phyloP scores from a whole-genome alignment of 2,329 filamentous ascomycete genomes.

The Diaporthe aspalathi region DNA sequence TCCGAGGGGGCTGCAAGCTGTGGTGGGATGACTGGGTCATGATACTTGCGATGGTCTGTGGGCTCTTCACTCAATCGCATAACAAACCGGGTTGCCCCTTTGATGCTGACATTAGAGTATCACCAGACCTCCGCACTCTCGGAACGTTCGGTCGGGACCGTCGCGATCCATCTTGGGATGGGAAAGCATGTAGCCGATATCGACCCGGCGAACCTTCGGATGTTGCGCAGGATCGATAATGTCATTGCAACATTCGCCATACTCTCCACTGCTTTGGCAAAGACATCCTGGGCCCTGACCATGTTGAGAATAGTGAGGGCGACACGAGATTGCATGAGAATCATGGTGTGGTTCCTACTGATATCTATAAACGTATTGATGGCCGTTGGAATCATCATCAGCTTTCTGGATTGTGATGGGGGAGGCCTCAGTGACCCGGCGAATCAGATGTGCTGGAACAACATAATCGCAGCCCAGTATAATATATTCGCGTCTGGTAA shows the following conservation, averaged over 20 bases:
- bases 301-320: background rate
- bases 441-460: background rate
- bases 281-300: constrained; percentile 5
- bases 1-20: background rate
- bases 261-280: background rate
- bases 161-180: background rate
- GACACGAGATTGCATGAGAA: background rate
- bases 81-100: rapidly evolving
- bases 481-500: constrained; percentile 7
- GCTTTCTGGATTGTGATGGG: background rate
- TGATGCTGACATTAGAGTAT: background rate
- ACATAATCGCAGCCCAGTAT: background rate
- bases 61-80: background rate
- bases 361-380: constrained; percentile 7
- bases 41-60: background rate
- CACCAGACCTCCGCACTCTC: background rate
- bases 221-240: background rate
- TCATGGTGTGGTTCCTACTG: background rate
- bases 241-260: background rate
- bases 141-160: background rate
- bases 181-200: background rate
- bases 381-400: background rate
- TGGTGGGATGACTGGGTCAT: constrained; percentile 24
- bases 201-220: background rate
- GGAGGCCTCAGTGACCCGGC: background rate